Percentiles rank a stretch among this genome's conserved stretches.
Evolutionary conservation across 768 basidiomycete species (phyloP).

Genomic region (Gymnopilus dilepis): DNA sequence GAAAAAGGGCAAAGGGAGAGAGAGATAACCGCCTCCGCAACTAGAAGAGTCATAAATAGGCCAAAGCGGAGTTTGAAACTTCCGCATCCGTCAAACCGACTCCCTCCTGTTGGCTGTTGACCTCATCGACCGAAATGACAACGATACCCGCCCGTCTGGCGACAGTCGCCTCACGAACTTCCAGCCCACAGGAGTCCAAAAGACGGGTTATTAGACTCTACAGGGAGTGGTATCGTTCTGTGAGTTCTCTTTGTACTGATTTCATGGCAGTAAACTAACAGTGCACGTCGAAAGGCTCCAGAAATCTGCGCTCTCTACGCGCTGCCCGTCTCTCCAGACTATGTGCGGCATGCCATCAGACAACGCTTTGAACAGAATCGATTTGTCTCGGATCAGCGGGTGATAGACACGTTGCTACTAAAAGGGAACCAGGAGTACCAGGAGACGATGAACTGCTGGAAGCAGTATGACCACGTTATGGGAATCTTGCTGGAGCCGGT

Average conservation of each 20-base stretch:
- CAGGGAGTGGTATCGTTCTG: conserved; percentile 92
- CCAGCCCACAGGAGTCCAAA: conserved; percentile 62
- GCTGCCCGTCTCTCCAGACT: conserved; percentile 76
- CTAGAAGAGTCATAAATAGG: conserved; percentile 16
- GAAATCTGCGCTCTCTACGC: conserved; percentile 86
- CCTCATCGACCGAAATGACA: conserved; percentile 39
- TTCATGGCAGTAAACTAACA: background rate
- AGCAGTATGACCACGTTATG: conserved; percentile 81
- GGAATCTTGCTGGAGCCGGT: conserved; percentile 66
- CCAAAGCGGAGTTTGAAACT: conserved; percentile 33
- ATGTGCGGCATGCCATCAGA: conserved; percentile 82
- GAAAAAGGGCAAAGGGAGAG: conserved; percentile 35
- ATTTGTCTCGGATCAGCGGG: conserved; percentile 77
- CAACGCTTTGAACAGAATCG: conserved; percentile 87
- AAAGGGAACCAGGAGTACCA: conserved; percentile 90
- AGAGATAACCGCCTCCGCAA: conserved; percentile 19
- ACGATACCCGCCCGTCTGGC: conserved; percentile 94
- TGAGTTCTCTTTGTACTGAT: conserved; percentile 47
- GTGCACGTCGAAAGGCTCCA: conserved; percentile 67
- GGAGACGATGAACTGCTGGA: conserved; percentile 95
- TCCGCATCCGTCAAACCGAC: conserved; percentile 19
- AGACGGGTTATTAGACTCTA: conserved; percentile 78
- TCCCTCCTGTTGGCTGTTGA: conserved; percentile 15
- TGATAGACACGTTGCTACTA: conserved; percentile 84
- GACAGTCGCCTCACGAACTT: conserved; percentile 64